Conservation (phyloP, 1,139 yeast species). For the Protomyces lactucae-debilis region DNA sequence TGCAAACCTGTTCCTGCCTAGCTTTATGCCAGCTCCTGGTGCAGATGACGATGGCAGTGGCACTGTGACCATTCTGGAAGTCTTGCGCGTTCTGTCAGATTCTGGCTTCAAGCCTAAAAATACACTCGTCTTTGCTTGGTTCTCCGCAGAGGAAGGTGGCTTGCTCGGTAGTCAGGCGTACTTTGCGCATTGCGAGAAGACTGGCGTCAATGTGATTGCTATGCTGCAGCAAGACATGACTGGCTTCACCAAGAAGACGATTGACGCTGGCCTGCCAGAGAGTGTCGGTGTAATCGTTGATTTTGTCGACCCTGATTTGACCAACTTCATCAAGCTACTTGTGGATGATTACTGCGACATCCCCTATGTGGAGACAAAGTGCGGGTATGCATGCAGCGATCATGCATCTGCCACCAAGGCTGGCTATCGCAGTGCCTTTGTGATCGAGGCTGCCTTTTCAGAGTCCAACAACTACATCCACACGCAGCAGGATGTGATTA, state of each 20-base stretch:
- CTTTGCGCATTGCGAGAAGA: slow-evolving; percentile 51
- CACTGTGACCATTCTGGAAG: slow-evolving; percentile 70
- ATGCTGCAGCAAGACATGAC: slow-evolving; percentile 97
- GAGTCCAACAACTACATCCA: slow-evolving; percentile 67
- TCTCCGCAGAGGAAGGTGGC: slow-evolving; percentile 94
- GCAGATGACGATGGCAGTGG: slow-evolving; percentile 97
- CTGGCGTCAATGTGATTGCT: slow-evolving; percentile 57
- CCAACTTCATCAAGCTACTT: slow-evolving; percentile 57
- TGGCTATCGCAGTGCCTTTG: slow-evolving; percentile 79
- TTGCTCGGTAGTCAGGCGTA: slow-evolving; percentile 80
- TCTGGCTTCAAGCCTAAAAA: slow-evolving; percentile 56
- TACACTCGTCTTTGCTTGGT: slow-evolving; percentile 86
- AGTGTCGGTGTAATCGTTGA: slow-evolving; percentile 79
- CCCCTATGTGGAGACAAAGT: slow-evolving; percentile 65
- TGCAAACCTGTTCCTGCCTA: slow-evolving; percentile 68
- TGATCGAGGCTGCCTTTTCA: slow-evolving; percentile 68
- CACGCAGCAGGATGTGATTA: slow-evolving; percentile 73
- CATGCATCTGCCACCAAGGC: slow-evolving; percentile 79
- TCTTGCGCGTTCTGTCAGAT: slow-evolving; percentile 57
- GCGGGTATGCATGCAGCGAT: slow-evolving; percentile 94
- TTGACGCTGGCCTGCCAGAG: slow-evolving; percentile 56
- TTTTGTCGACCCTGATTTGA: slow-evolving; percentile 57
- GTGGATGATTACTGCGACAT: slow-evolving; percentile 60
- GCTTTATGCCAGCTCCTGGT: slow-evolving; percentile 73
- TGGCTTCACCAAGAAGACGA: slow-evolving; percentile 61